Evolutionary conservation across 2,329 filamentous ascomycete species (phyloP), one percentile per base, ranked within the genome.

Genomic region (Apiospora hydei): DNA sequence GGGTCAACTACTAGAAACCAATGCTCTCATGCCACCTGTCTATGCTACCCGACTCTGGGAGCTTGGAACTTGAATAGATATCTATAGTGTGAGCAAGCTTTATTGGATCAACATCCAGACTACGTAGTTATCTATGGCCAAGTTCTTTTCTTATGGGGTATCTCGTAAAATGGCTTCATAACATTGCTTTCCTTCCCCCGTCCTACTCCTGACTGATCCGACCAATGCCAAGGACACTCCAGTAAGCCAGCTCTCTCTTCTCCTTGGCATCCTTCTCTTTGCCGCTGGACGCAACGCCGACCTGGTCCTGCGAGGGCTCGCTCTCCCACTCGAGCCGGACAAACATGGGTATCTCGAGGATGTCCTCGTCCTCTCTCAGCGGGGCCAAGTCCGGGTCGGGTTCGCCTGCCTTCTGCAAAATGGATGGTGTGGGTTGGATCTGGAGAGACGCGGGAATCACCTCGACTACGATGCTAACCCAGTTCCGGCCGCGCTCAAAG

Each of bases 401-500:
- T 18, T 74, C 82, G 66, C 76, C 80, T 70, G 81, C 77, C 34
- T 76, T 79, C 21, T 74, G 74, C 72, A 72, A 77, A 46, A 77
- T 57, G 34, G 68, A 71, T 72, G 76, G 75, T 47, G 82, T 79
- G 46, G 80, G 77, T 44, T 85, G 84, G 1, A 84, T 76, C 49
- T 81, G 81, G 30, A 91, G 80, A 64, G 86, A 87, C 0, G 90
- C 85, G 1, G 95, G 89, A 0, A 98, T 89, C 18, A 99, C 92
- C 81, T 99, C 96, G 38, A 99, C 87, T 26, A 98, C 93, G 14
- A 99, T 94, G 75, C 92, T 96, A 21, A 96, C 96, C 94, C 95
- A 98, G 81, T 98, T 99, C 47, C 95, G 88, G 0, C 95, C 96
- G 70, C 92, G 90, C 75, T 98, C 95, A 93, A 94, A 99, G n/a